Evolutionary conservation across 1,139 yeast species (phyloP).

Genomic region (Geotrichum cucujoidarum): DNA sequence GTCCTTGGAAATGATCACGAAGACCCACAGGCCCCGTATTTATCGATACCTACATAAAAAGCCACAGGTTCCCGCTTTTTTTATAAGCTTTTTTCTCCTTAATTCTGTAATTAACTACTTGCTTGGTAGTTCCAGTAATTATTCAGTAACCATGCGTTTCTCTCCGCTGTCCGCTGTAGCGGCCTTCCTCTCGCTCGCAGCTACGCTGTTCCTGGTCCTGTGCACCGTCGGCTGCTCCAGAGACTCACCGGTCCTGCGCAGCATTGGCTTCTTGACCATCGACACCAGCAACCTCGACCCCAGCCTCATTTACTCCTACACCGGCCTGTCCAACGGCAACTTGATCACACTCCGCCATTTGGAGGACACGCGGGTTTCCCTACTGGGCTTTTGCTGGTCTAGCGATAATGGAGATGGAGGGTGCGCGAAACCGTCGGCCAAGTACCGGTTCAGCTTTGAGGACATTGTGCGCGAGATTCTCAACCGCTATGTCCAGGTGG

Average conservation of each 20-base stretch:
- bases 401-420: not conserved
- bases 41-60: too few species aligned
- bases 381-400: slow-evolving; percentile 11
- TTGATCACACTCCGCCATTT: not conserved
- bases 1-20: too few species aligned
- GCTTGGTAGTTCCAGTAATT: too few species aligned
- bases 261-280: slow-evolving; percentile 11
- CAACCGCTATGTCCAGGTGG: slow-evolving; percentile 5
- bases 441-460: slow-evolving; percentile 8
- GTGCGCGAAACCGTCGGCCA: not conserved
- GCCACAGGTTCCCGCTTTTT: too few species aligned
- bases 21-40: too few species aligned
- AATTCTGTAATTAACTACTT: too few species aligned
- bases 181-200: slow-evolving; percentile 12
- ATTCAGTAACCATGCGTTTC: slow-evolving; percentile 1
- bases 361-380: slow-evolving; percentile 5
- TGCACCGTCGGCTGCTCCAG: slow-evolving; percentile 13
- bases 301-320: slow-evolving; percentile 3
- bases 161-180: not conserved
- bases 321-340: not conserved
- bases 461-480: slow-evolving; percentile 7
- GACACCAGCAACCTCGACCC: slow-evolving; percentile 3
- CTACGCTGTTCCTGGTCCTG: slow-evolving; percentile 5
- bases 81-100: too few species aligned
- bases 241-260: slow-evolving; percentile 3